Evolutionary conservation across 2,329 filamentous ascomycete genomes (phyloP), one percentile per base, ranked within the genome.

Genomic region (Trichoderma harzianum): DNA sequence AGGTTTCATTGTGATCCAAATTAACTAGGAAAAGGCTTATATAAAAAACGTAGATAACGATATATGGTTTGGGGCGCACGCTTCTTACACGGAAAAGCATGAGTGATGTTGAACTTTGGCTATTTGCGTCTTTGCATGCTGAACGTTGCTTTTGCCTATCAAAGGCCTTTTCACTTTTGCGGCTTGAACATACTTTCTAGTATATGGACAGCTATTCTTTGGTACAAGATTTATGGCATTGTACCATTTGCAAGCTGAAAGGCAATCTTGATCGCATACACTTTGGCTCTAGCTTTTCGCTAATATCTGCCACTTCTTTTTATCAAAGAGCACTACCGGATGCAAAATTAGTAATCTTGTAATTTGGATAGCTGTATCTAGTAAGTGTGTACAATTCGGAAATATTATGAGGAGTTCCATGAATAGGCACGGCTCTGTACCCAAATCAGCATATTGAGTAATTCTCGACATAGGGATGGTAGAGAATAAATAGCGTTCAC

Each of bases 1-100:
- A 43, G 7, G 2, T n/a, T 10, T 43, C 16, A n/a, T 1, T 10
- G 7, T n/a, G 8, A 10, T 2, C 2, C 1, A 5, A 1, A 43
- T 10, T n/a, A 10, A 43, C 16, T 5, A 43, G 16, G 39, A 1
- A 2, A n/a, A n/a, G 16, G 3, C 11, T 30, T 8, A 30, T 36
- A 39, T 18, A 3, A n/a, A 1, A 43, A 43, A 43, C 39, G 16
- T 10, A 43, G 39, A 43, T 43, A 43, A 43, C 39, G 7, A 43
- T 43, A n/a, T 43, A 43, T 43, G 7, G 39, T 43, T 43, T 43
- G 39, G 7, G 39, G 39, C 18, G 7, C 34, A 36, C 34, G n/a
- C n/a, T n/a, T n/a, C n/a, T 43, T 43, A 43, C 36, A 43, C 3
- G 36, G 3, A 18, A 43, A 43, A 43, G 36, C 3, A 43, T 43